These are phyloP conservation scores for Liquidambar formosana DNA, from an alignment of 164 flowering plant genomes.

Conservation along the genomic window DNA sequence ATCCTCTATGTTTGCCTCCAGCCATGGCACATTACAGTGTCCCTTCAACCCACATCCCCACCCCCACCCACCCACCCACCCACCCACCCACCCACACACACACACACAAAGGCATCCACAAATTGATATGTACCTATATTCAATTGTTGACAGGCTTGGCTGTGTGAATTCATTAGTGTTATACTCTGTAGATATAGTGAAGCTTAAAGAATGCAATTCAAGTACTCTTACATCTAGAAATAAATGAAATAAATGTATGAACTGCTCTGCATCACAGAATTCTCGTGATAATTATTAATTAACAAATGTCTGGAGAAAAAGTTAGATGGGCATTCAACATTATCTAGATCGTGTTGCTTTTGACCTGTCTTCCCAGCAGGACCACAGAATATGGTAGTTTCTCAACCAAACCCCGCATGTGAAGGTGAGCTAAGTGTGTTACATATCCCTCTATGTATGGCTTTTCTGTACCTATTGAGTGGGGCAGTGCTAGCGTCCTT, in stretches of 20 bases:
- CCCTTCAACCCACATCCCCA: too few relatives aligned
- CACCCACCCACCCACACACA: too few relatives aligned
- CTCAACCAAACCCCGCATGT: background rate
- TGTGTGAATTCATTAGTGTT: background rate
- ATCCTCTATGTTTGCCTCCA: too few relatives aligned
- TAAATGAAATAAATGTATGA: conserved; percentile 2
- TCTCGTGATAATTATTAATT: background rate
- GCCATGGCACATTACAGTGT: too few relatives aligned
- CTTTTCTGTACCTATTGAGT: background rate
- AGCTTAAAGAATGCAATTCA: background rate
- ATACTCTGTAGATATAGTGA: background rate
- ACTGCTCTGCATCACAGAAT: background rate
- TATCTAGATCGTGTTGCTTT: background rate
- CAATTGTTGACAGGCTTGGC: background rate
- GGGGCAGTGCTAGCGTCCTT: conserved; percentile 1
- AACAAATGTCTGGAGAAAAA: background rate
- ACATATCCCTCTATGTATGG: background rate
- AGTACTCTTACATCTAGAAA: background rate
- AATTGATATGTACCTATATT: too few relatives aligned
- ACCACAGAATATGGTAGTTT: background rate
- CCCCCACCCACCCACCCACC: too few relatives aligned
- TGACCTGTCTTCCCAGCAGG: background rate
- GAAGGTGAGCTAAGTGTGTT: background rate
- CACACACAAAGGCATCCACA: too few relatives aligned
- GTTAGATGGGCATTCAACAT: background rate